Base-by-base conservation (phyloP, 192 early-diverging fungal species). In the Globomyces pollinis-pini region DNA sequence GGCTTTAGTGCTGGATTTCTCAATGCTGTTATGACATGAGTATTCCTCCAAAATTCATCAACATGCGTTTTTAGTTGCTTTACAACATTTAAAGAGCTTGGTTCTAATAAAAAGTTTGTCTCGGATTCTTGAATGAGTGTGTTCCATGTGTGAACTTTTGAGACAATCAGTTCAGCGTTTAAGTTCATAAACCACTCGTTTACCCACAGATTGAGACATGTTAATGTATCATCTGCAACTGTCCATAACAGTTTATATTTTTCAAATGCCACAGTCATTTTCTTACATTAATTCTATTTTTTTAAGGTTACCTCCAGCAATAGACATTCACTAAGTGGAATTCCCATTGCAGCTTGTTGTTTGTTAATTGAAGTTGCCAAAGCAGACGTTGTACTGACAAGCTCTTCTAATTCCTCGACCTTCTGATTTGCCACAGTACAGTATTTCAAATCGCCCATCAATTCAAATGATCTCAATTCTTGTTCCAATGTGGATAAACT, bases 111-210 rank as follows among this genome's bases (percentile, higher is more conserved):
- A 29, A 74, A 60, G 6, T 39, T 41, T 0, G 7, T 18, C 11
- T 18, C 21, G 28, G 69, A 51, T 1, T 6, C 30, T 9, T 13
- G 31, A 9, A 57, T 33, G 1, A 31, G 38, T 16, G 23, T 24
- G 21, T 68, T 72, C 72, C 72, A 74, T 2, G 38, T 18, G 12
- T 50, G 15, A 15, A 74, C 57, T 30, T 71, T 69, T 2, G 16
- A 33, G 6, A 72, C 30, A 18, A 74, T 72, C 1, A 41, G 7
- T 30, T 71, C 65, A 9, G 72, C 68, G 39, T 72, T 50, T 15
- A 74, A 29, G 8, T 74, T 66, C 50, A 65, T 45, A 36, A 74
- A 74, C 23, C 31, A 66, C 13, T 50, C 34, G 34, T 63, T 53
- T 3, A 64, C 57, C 72, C 72, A 74, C 28, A 51, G n/a, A 36